Percentiles rank a stretch among this genome's conserved stretches.
phyloP scores from a whole-genome alignment of 2,329 filamentous ascomycete species.

The Ceratocystis papillata region DNA sequence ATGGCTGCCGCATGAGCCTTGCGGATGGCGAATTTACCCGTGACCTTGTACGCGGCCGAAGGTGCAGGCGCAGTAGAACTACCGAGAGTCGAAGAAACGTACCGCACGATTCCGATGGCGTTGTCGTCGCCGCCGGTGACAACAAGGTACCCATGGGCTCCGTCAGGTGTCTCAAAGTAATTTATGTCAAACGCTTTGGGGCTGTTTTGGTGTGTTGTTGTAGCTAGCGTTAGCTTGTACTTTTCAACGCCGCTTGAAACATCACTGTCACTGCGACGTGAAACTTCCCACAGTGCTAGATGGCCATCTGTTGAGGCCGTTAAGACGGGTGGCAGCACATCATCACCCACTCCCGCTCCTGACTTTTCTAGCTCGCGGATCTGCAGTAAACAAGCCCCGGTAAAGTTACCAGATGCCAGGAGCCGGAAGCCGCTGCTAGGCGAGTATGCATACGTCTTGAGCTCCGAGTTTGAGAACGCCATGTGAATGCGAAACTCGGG shows the following conservation, averaged over 20 bases:
- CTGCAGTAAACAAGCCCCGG: slow-evolving; percentile 66
- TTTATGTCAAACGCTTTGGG: slow-evolving; percentile 55
- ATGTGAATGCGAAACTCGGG: slow-evolving; percentile 52
- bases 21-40: slow-evolving; percentile 32
- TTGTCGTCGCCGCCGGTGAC: slow-evolving; percentile 85
- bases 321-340: slow-evolving; percentile 34
- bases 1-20: slow-evolving; percentile 62
- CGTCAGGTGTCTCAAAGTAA: slow-evolving; percentile 54
- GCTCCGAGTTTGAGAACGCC: slow-evolving; percentile 71
- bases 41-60: slow-evolving; percentile 33
- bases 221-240: slow-evolving; percentile 30
- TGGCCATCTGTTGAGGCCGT: slow-evolving; percentile 76
- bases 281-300: slow-evolving; percentile 47
- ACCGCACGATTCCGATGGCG: slow-evolving; percentile 44
- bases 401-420: slow-evolving; percentile 49
- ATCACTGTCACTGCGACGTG: background rate
- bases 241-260: slow-evolving; percentile 17
- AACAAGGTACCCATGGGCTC: slow-evolving; percentile 47
- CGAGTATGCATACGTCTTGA: slow-evolving; percentile 51
- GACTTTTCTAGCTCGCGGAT: slow-evolving; percentile 35
- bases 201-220: slow-evolving; percentile 63
- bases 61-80: slow-evolving; percentile 43
- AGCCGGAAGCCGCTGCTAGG: slow-evolving; percentile 37
- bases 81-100: slow-evolving; percentile 13
- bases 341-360: slow-evolving; percentile 22